Conservation (phyloP, 139 green algal genomes). For the Penium margaritaceum region DNA sequence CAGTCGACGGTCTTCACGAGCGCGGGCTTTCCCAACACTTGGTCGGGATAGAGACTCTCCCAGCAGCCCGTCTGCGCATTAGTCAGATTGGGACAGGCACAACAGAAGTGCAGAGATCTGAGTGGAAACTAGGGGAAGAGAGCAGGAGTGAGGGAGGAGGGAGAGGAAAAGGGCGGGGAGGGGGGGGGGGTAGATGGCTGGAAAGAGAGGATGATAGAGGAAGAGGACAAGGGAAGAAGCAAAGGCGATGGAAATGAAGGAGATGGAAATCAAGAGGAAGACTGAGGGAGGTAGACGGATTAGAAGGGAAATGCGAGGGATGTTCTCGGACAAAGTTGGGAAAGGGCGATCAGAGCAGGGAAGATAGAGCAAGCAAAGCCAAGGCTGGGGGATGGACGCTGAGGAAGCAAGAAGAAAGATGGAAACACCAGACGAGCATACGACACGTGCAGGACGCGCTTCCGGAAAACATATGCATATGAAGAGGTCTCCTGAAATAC, state of each 20-base stretch:
- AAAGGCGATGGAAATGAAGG: neutral
- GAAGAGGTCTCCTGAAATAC: no score
- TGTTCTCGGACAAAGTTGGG: no score
- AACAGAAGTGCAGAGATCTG: neutral
- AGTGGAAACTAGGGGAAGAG: neutral
- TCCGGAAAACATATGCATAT: no score
- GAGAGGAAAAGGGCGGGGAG: neutral
- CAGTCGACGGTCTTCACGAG: conserved; percentile 79
- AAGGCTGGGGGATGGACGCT: no score
- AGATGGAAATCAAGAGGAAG: neutral
- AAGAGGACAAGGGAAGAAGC: neutral
- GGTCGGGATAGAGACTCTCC: conserved; percentile 28
- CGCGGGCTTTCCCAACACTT: conserved; percentile 31
- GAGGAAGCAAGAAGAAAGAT: no score
- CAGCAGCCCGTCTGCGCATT: conserved; percentile 28
- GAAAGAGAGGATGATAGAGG: neutral
- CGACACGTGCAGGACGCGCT: no score
- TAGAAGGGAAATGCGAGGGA: neutral
- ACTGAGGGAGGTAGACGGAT: neutral
- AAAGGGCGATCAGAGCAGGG: neutral
- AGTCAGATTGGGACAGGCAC: neutral
- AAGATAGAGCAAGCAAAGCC: neutral
- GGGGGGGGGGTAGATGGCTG: neutral
- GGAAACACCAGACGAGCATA: no score
- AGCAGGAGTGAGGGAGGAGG: neutral